phyloP scores from a whole-genome alignment of 2,329 filamentous ascomycete species.

The Fusarium veterinarium region DNA sequence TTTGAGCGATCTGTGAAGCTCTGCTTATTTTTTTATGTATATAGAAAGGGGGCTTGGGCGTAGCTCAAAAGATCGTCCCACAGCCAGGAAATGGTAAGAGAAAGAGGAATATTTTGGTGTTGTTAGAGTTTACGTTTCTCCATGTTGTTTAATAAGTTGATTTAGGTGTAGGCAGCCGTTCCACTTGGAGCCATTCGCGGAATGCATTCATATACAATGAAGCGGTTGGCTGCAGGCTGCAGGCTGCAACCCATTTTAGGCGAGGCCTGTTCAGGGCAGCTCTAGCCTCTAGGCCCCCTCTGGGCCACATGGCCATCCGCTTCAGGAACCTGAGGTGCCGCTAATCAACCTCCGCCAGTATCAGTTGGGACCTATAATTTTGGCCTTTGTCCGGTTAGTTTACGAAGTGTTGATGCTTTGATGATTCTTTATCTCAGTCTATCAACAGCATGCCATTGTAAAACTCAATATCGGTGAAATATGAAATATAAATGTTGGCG shows the following conservation, averaged over 20 bases:
- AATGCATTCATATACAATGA: slow-evolving; percentile 8
- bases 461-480: background rate
- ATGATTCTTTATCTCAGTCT: background rate
- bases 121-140: slow-evolving; percentile 19
- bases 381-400: background rate
- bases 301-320: slow-evolving; percentile 26
- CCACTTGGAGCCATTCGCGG: background rate
- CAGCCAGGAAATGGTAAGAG: background rate
- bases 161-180: slow-evolving; percentile 25
- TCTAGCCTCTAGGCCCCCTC: slow-evolving; percentile 2
- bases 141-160: slow-evolving; percentile 15
- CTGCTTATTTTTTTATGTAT: background rate
- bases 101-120: slow-evolving; percentile 3
- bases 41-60: slow-evolving; percentile 1
- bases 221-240: slow-evolving; percentile 38
- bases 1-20: slow-evolving; percentile 23
- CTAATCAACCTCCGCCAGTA: slow-evolving; percentile 8
- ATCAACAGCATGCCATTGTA: slow-evolving; percentile 7
- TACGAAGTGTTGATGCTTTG: background rate
- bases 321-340: slow-evolving; percentile 25
- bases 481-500: background rate
- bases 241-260: slow-evolving; percentile 33
- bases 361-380: slow-evolving; percentile 5
- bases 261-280: slow-evolving; percentile 18
- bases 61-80: slow-evolving; percentile 1